Conservation (phyloP, 257 asterid species). For the Petunia axillaris region DNA sequence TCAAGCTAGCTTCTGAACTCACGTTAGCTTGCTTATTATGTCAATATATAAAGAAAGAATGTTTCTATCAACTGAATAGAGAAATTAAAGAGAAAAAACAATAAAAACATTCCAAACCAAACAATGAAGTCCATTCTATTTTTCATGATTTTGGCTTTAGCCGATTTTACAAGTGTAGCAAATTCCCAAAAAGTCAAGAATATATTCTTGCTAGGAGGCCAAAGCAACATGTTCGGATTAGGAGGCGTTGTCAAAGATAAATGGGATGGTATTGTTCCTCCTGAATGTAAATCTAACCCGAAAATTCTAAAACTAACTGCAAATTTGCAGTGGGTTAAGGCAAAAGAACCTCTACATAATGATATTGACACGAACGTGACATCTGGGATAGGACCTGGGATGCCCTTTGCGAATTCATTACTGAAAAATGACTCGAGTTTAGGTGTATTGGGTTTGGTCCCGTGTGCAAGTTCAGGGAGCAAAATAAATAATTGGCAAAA, state of each 20-base stretch:
- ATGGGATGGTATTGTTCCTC: conserved; percentile 5
- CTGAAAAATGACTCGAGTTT: conserved; percentile 12
- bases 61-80: too few relatives aligned
- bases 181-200: not conserved
- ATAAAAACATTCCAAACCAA: too few relatives aligned
- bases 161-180: too few relatives aligned
- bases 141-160: too few relatives aligned
- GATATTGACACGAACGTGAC: conserved; percentile 36
- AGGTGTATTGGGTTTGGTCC: conserved; percentile 39
- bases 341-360: conserved; percentile 40
- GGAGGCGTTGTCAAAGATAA: not conserved
- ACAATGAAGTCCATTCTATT: too few relatives aligned
- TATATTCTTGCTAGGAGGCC: conserved; percentile 25
- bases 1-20: too few relatives aligned
- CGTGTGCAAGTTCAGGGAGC: conserved; percentile 46
- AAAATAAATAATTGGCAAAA: conserved; percentile 38
- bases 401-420: conserved; percentile 39
- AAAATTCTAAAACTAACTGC: conserved; percentile 29
- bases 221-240: conserved; percentile 29
- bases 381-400: conserved; percentile 43
- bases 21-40: too few relatives aligned
- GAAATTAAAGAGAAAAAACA: too few relatives aligned
- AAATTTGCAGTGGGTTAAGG: conserved; percentile 33
- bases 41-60: too few relatives aligned
- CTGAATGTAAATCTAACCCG: conserved; percentile 26